A percentile compares a stretch with the other conserved stretches of the same genome.
These are phyloP conservation scores for Suillus discolor DNA, from an alignment of 768 basidiomycete genomes.

Conservation along the genomic window DNA sequence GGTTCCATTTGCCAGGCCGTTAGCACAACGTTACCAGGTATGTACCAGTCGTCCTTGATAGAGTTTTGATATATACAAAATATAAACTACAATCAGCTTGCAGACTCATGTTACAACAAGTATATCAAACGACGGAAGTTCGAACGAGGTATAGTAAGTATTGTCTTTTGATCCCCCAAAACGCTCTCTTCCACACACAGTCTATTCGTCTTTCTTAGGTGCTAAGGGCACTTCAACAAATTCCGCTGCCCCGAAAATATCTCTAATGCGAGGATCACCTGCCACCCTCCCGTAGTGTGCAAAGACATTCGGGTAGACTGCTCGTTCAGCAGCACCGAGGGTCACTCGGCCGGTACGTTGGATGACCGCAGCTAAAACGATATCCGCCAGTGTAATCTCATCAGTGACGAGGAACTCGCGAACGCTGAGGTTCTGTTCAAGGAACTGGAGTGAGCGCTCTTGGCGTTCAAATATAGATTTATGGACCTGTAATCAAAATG, in stretches of 20 bases:
- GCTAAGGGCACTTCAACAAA: slow-evolving; percentile 24
- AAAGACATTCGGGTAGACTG: slow-evolving; percentile 27
- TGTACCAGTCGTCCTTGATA: background rate
- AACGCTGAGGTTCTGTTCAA: slow-evolving; percentile 26
- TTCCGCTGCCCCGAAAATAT: slow-evolving; percentile 19
- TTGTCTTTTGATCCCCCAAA: background rate
- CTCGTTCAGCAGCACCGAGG: slow-evolving; percentile 30
- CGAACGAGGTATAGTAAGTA: background rate
- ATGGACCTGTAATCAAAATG: slow-evolving; percentile 19
- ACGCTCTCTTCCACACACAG: background rate
- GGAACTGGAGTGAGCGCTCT: slow-evolving; percentile 25
- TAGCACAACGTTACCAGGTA: too few relatives aligned
- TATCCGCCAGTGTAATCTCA: slow-evolving; percentile 30
- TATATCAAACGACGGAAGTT: background rate
- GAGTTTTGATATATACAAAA: background rate
- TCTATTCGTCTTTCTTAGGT: slow-evolving; percentile 11
- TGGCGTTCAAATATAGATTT: slow-evolving; percentile 21
- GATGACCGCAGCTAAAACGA: slow-evolving; percentile 24
- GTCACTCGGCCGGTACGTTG: slow-evolving; percentile 28
- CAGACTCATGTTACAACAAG: background rate
- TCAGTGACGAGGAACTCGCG: slow-evolving; percentile 29
- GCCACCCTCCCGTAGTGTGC: slow-evolving; percentile 26
- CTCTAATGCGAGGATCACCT: slow-evolving; percentile 22
- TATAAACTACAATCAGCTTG: background rate
- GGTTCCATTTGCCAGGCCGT: slow-evolving; percentile 89